Base-by-base conservation (phyloP, 164 flowering plant species). In the Piper betle region DNA sequence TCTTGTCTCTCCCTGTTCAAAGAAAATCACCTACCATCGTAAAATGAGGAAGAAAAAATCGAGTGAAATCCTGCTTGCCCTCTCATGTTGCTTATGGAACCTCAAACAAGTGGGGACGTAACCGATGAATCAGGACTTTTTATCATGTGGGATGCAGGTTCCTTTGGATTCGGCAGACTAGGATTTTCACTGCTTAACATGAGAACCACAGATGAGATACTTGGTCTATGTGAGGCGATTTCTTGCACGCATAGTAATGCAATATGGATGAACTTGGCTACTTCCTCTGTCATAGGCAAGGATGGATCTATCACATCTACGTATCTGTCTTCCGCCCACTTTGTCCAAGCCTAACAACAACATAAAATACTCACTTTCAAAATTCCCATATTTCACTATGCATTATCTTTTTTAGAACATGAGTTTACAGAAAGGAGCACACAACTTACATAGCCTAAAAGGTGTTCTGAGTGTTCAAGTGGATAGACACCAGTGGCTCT, bases 111-210 rank as follows among this genome's bases (percentile, higher is more conserved):
- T 25, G 33, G 33, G 33, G 33, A 25, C 33, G 33, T 25, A 25
- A 0, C 33, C 33, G 3, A 2, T 41, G 61, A 39, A 39, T 2
- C 5, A 10, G 10, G 2, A 4, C 2, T 1, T 13, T 53, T 60
- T 2, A 56, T 61, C 3, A 69, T 71, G 41, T 63, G 64, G 2
- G 60, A 64, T 3, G 78, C 78, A 16, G 63, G 69, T 64, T 69
- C 62, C 39, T 68, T 71, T 37, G 73, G 74, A 41, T 63, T 68
- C 10, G 76, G 71, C 37, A 66, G 62, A 39, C 46, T 46, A 9
- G 33, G 6, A 11, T 48, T 39, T 4, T 55, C 65, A 43, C 55
- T 46, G 13, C 46, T 60, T 37, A 67, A 50, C 61, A 59, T 37
- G 12, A 18, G 41, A 38, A 59, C 61, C 12, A 40, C 62, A 12